Evolutionary conservation across 192 early-diverging fungal genomes (phyloP), one percentile per base, ranked within the genome.

Genomic region (Backusella sp.): DNA sequence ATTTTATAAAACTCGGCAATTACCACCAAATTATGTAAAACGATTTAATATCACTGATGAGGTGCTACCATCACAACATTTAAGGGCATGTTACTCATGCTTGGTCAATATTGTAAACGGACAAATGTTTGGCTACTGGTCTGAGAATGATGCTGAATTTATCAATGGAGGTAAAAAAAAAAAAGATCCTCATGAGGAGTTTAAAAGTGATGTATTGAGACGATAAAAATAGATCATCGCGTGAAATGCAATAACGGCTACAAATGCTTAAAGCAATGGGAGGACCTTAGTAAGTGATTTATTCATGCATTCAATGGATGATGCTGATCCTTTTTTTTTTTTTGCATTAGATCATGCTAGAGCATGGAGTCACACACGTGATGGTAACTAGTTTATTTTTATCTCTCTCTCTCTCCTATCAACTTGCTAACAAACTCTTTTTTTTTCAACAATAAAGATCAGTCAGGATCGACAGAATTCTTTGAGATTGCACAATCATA

Each of bases 91-190:
- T 65, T 73, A 73, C 14, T 49, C 52, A 19, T 73, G 72, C 26
- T 4, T 39, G 12, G 56, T 41, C 19, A 65, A 42, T 28, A 73
- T 73, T 28, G 56, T 65, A 4, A 73, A 73, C 32, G 72, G 72
- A 0, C 72, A 73, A 42, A 65, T 73, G 1, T 73, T 37, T 62
- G 72, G 72, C 14, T 73, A 73, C 65, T 73, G 72, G 72, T 62
- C 56, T 28, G 56, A 62, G 56, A 62, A 62, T 4, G 56, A 62
- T 28, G 56, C 56, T 26, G 56, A 62, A 62, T 62, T 4, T 28
- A 62, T 62, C 3, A 62, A 62, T 30, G 56, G 56, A 62, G 56
- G 56, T 62, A 62, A 28, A 28, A 28, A 11, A 12, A 32, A 32
- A 32, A 32, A 32, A 0, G 3, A 28, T n/a, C 37, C 7, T 39